These are phyloP conservation scores for Mortierella sp. DNA, from an alignment of 371 early-diverging fungal genomes.

Conservation along the genomic window DNA sequence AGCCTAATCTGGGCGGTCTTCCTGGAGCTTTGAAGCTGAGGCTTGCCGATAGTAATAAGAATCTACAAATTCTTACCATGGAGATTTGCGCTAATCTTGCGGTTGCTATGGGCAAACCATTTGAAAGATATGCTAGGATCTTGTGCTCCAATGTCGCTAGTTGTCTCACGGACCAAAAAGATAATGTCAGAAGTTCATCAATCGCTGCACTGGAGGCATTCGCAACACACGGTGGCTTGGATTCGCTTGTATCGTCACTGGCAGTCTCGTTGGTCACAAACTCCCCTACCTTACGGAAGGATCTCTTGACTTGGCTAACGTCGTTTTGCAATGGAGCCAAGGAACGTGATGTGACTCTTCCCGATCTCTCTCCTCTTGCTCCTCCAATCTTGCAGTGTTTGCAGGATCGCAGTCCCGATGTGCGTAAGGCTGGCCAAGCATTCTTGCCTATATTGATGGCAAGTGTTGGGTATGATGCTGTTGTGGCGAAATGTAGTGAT, in stretches of 20 bases:
- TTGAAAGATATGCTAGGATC: constrained; percentile 77
- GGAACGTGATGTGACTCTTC: constrained; percentile 63
- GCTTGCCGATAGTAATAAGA: constrained; percentile 92
- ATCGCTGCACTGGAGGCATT: constrained; percentile 79
- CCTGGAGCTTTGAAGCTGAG: constrained; percentile 84
- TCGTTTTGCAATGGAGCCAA: constrained; percentile 34
- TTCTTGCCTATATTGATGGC: constrained; percentile 73
- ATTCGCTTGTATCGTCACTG: constrained; percentile 73
- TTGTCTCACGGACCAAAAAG: constrained; percentile 89
- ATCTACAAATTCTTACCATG: constrained; percentile 79
- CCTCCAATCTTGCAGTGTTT: constrained; percentile 82
- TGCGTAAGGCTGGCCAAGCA: constrained; percentile 86
- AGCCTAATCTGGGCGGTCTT: constrained; percentile 87
- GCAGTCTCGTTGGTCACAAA: constrained; percentile 80
- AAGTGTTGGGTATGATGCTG: constrained; percentile 71
- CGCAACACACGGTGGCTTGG: constrained; percentile 74
- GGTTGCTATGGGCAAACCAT: constrained; percentile 87
- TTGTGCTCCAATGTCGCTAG: constrained; percentile 72
- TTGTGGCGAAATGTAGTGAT: constrained; percentile 72
- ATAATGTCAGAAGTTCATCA: constrained; percentile 85
- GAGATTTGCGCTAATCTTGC: constrained; percentile 83
- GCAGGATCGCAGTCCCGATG: constrained; percentile 90
- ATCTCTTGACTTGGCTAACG: constrained; percentile 82
- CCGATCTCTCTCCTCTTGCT: constrained; percentile 76
- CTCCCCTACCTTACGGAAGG: constrained; percentile 86